A percentile compares a stretch with the other conserved stretches of the same genome.
phyloP scores from a whole-genome alignment of 495 filamentous ascomycete species.

The Tuber brumale region DNA sequence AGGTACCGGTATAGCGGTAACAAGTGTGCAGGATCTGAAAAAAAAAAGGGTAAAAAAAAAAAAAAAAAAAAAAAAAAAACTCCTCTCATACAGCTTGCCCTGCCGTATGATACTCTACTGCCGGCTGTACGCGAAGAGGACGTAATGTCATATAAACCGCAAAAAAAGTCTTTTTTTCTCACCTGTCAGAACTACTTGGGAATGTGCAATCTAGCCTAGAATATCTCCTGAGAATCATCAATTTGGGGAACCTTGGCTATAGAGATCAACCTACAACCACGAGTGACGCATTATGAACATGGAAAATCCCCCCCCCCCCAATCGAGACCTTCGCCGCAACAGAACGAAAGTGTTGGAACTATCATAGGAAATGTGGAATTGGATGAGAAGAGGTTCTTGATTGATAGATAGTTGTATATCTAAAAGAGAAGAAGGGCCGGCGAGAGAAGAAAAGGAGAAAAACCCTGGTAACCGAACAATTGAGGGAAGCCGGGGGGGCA shows the following conservation, averaged over 20 bases:
- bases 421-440: too few relatives aligned
- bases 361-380: too few relatives aligned
- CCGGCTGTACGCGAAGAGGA: background rate
- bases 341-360: too few relatives aligned
- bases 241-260: background rate
- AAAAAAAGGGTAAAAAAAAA: too few relatives aligned
- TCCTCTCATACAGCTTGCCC: background rate
- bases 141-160: background rate
- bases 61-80: background rate
- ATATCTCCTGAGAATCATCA: background rate
- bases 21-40: background rate
- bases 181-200: background rate
- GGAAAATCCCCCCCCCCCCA: background rate
- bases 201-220: background rate
- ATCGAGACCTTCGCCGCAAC: background rate
- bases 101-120: background rate
- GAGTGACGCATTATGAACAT: background rate
- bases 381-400: too few relatives aligned
- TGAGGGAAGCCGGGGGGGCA: too few relatives aligned
- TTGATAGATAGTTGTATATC: too few relatives aligned
- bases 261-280: background rate
- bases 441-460: too few relatives aligned
- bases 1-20: background rate
- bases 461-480: too few relatives aligned
- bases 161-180: background rate